Percentiles rank a stretch among this genome's conserved stretches.
phyloP scores from a whole-genome alignment of 2,329 filamentous ascomycete species.

The Sporothrix schenckii region DNA sequence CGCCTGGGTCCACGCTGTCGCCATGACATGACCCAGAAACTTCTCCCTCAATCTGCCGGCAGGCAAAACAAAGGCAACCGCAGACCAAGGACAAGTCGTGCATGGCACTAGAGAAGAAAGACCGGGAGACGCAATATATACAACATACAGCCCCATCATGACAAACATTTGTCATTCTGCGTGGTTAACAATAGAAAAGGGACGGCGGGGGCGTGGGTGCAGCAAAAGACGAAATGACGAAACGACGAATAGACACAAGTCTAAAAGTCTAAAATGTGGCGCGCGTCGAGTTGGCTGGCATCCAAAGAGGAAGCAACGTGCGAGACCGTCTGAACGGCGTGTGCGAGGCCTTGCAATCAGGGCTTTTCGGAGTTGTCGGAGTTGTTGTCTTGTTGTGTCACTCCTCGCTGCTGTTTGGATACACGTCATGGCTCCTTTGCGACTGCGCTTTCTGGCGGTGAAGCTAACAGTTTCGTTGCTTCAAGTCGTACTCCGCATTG shows the following conservation, averaged over 20 bases:
- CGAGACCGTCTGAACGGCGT: background rate
- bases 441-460: conserved; percentile 13
- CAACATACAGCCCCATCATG: conserved; percentile 18
- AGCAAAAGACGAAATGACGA: background rate
- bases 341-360: background rate
- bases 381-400: background rate
- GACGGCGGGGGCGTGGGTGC: background rate
- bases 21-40: background rate
- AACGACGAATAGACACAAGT: too few relatives aligned
- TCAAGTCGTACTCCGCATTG: background rate
- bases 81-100: too few relatives aligned
- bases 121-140: background rate
- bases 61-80: background rate
- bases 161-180: conserved; percentile 26
- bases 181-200: conserved; percentile 21
- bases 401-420: background rate
- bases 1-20: background rate
- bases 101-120: background rate
- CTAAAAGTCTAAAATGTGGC: too few relatives aligned
- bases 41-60: background rate
- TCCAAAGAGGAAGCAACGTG: conserved; percentile 10
- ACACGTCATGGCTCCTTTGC: background rate
- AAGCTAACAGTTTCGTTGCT: background rate
- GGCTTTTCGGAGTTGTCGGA: background rate
- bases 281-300: background rate